These are phyloP conservation scores for Beauveria bassiana DNA, from an alignment of 2,329 filamentous ascomycete species.

Conservation along the genomic window DNA sequence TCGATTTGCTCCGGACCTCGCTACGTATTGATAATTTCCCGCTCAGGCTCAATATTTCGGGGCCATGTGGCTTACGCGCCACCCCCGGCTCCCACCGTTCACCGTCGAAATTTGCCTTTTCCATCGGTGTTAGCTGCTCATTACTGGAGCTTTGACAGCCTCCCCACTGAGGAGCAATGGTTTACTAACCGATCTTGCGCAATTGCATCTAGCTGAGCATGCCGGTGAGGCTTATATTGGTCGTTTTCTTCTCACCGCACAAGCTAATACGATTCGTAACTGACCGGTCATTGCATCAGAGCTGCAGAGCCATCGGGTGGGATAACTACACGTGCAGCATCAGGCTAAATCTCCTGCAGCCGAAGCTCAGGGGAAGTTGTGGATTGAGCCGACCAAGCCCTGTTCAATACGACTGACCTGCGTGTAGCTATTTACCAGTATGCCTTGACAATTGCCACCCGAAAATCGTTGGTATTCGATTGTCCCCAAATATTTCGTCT, in stretches of 20 bases:
- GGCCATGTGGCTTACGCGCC: slow-evolving; percentile 1
- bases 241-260: neutral
- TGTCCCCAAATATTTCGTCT: neutral
- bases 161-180: slow-evolving; percentile 2
- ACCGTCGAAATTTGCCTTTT: neutral
- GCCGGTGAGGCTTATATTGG: neutral
- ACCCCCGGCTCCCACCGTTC: slow-evolving; percentile 1
- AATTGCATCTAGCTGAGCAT: neutral
- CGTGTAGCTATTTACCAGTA: neutral
- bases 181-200: neutral
- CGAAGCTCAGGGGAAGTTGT: neutral
- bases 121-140: neutral
- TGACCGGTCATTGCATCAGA: neutral
- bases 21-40: neutral
- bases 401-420: neutral
- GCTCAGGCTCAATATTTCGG: neutral
- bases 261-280: too few species aligned
- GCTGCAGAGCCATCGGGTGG: neutral
- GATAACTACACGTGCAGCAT: neutral
- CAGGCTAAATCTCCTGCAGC: neutral
- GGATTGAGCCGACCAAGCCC: neutral
- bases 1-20: neutral
- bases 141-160: neutral
- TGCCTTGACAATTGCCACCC: too few species aligned
- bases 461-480: neutral